Conservation (phyloP, 768 basidiomycete species). For the Hysterangium stoloniferum region DNA sequence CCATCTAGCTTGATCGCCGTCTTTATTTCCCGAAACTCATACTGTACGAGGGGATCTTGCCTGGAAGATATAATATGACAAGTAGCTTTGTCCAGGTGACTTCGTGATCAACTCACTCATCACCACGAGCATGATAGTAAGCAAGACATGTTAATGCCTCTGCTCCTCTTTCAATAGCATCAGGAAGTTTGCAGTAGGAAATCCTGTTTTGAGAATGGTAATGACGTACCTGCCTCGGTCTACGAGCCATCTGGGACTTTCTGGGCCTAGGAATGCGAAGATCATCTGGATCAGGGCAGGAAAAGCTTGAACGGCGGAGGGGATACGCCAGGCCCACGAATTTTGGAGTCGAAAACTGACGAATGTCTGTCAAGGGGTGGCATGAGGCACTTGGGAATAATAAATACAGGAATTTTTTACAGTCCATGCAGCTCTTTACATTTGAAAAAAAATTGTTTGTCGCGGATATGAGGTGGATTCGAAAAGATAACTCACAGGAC, state of each 20-base stretch:
- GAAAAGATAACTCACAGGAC: conserved; percentile 4
- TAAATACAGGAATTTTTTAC: not conserved
- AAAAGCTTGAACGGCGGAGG: conserved; percentile 31
- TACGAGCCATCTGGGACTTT: conserved; percentile 29
- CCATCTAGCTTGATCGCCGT: conserved; percentile 41
- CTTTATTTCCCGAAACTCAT: conserved; percentile 60
- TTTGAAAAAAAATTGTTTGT: not conserved
- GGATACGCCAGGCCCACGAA: conserved; percentile 38
- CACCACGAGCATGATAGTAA: conserved; percentile 48
- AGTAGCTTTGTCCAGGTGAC: not conserved
- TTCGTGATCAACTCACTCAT: conserved; percentile 19
- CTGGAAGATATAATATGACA: conserved; percentile 23
- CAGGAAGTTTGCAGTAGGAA: not conserved
- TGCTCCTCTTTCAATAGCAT: conserved; percentile 23
- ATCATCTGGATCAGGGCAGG: conserved; percentile 24
- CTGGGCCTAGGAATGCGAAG: conserved; percentile 37
- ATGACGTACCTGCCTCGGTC: conserved; percentile 7
- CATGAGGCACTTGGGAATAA: conserved; percentile 29
- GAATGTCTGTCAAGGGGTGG: conserved; percentile 32
- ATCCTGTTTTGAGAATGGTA: not conserved
- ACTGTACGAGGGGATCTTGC: conserved; percentile 48
- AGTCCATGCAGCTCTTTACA: conserved; percentile 10
- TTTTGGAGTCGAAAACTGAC: conserved; percentile 34
- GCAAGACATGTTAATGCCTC: conserved; percentile 44
- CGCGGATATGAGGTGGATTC: not conserved